Base-by-base conservation (phyloP, 140 eudicot genomes). In the Ambrosia hybrid region DNA sequence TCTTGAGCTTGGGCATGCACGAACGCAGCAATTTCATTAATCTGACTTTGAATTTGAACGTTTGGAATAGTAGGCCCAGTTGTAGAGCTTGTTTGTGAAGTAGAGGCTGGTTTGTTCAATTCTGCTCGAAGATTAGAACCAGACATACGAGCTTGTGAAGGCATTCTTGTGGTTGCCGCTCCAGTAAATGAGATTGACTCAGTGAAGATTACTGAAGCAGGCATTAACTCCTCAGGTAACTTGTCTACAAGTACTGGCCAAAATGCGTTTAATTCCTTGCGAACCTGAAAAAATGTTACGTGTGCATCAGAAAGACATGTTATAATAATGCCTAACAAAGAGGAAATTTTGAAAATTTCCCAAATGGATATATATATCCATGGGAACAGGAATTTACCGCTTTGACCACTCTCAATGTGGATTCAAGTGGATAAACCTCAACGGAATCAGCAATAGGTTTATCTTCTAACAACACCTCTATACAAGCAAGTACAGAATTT, bases 331-430 rank as follows among this genome's bases (percentile, higher is more conserved):
- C 45, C 59, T 67, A 48, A 48, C 53, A 71, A 62, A 62, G 1
- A 46, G 13, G 4, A 56, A 14, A 11, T 38, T 34, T 15, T 58
- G 33, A 41, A 10, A 58, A 7, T 26, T 39, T 33, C 15, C 17
- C 2, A 60, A 49, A 39, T 6, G 15, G 3, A 37, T 37, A 45
- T 2, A 36, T 70, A 17, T 37, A 38, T 15, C 26, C 26, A 21
- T 21, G 26, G 59, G 14, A 36, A 65, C 72, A 58, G 43, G 15
- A 64, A 5, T 38, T 65, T 80, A 90, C 99, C 83, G 67, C 61
- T 45, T 81, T 83, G 79, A 94, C 90, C 14, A 88, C 92, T 43
- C 82, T 81, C 97, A 95, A 90, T 26, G 99, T 86, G 30, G 99
- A 88, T 76, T 86, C 87, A 76, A 86, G 88, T 14, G 99, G 97